Evolutionary conservation across 108 stramenopile species (phyloP).

Genomic region (Aurantiochytrium sp.): DNA sequence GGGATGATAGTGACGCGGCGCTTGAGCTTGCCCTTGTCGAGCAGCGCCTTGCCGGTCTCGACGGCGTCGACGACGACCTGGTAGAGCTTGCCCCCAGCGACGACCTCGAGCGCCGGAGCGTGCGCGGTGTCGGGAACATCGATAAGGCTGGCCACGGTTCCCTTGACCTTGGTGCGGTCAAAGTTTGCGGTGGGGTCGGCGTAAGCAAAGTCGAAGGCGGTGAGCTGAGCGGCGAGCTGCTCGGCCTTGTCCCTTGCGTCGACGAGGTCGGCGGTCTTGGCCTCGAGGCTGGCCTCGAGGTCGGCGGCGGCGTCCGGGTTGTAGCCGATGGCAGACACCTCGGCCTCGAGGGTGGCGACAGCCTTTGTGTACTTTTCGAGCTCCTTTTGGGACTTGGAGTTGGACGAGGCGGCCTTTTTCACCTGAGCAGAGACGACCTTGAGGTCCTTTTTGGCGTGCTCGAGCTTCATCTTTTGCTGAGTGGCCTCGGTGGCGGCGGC

Average conservation of each 20-base stretch:
- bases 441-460: slow-evolving; percentile 52
- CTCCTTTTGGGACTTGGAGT: not conserved
- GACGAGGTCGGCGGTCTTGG: not conserved
- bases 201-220: slow-evolving; percentile 80
- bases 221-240: slow-evolving; percentile 27
- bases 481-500: slow-evolving; percentile 77
- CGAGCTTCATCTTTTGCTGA: slow-evolving; percentile 82
- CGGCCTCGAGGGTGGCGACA: not conserved
- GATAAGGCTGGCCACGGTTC: slow-evolving; percentile 83
- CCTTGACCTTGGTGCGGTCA: slow-evolving; percentile 86
- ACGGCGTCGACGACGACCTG: slow-evolving; percentile 97
- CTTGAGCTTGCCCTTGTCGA: slow-evolving; percentile 82
- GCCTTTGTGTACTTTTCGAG: not conserved
- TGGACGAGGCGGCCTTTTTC: not conserved
- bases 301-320: not conserved
- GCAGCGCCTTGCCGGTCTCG: slow-evolving; percentile 85
- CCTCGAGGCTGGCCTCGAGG: slow-evolving; percentile 10
- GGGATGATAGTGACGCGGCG: slow-evolving; percentile 94
- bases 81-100: slow-evolving; percentile 84
- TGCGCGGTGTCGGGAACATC: slow-evolving; percentile 67
- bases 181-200: slow-evolving; percentile 77
- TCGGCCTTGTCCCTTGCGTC: slow-evolving; percentile 36
- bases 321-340: not conserved
- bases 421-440: not conserved
- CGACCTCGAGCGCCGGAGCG: slow-evolving; percentile 92